Percentiles rank a stretch among this genome's conserved stretches.
Evolutionary conservation across 768 basidiomycete species (phyloP).

Genomic region (Tylopilus rubrobrunneus): DNA sequence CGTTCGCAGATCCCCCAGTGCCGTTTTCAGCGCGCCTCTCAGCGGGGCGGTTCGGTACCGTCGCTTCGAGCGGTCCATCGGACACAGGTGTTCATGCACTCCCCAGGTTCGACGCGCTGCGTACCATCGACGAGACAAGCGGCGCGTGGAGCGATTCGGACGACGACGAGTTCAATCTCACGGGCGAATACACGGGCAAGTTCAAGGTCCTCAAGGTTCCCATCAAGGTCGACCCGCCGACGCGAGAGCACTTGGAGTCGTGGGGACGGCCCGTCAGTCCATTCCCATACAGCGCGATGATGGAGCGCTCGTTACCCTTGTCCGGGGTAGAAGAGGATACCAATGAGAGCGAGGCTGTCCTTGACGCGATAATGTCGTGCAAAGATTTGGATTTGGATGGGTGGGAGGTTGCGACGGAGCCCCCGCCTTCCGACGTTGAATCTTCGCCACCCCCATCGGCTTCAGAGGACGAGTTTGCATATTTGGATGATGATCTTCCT

Average conservation of each 20-base stretch:
- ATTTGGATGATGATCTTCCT: slow-evolving; percentile 14
- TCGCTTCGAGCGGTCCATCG: slow-evolving; percentile 1
- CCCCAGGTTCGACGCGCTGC: slow-evolving; percentile 15
- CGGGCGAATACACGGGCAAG: slow-evolving; percentile 65
- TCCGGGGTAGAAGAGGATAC: slow-evolving; percentile 10
- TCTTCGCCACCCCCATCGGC: background rate
- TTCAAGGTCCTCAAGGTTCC: slow-evolving; percentile 54
- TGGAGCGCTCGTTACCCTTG: slow-evolving; percentile 27
- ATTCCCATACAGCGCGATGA: slow-evolving; percentile 42
- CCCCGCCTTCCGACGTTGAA: slow-evolving; percentile 15
- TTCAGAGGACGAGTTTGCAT: slow-evolving; percentile 20
- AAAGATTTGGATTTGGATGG: slow-evolving; percentile 4
- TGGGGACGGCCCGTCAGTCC: slow-evolving; percentile 76
- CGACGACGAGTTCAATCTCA: slow-evolving; percentile 32
- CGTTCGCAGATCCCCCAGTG: background rate
- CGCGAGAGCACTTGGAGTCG: slow-evolving; percentile 43
- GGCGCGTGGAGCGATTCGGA: slow-evolving; percentile 28
- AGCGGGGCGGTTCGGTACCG: background rate
- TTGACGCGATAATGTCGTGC: background rate
- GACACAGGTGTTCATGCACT: slow-evolving; percentile 4
- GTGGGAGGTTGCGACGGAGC: slow-evolving; percentile 24
- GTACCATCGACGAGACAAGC: background rate
- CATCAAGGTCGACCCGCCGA: slow-evolving; percentile 65
- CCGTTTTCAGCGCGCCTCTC: slow-evolving; percentile 23
- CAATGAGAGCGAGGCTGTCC: background rate